Conservation (phyloP, 345 rosid species). For the Bruguiera sexangula region DNA sequence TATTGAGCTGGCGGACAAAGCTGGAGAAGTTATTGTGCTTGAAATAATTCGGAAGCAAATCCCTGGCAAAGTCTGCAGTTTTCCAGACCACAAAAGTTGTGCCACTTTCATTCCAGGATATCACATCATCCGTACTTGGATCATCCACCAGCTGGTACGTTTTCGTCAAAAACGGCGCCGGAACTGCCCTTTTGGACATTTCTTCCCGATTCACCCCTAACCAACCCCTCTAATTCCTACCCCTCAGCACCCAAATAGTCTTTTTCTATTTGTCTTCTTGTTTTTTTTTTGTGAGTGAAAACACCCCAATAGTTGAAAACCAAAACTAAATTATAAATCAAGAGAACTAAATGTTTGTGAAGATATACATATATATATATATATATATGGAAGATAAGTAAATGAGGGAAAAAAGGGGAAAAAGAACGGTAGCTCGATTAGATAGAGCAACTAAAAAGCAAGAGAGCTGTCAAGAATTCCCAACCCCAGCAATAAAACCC, state of each 20-base stretch:
- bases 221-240: neutral
- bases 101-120: slow-evolving; percentile 78
- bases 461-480: slow-evolving; percentile 96
- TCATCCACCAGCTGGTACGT: slow-evolving; percentile 77
- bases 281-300: no score
- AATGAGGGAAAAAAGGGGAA: neutral
- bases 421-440: neutral
- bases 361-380: no score
- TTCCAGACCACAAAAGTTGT: slow-evolving; percentile 58
- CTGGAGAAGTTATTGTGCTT: slow-evolving; percentile 82
- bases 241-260: no score
- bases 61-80: slow-evolving; percentile 63
- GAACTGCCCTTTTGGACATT: slow-evolving; percentile 41
- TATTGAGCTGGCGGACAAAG: slow-evolving; percentile 83
- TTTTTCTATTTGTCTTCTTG: no score
- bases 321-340: neutral
- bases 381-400: neutral
- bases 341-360: neutral
- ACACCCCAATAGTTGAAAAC: neutral
- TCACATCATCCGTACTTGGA: slow-evolving; percentile 62
- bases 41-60: slow-evolving; percentile 67
- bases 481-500: slow-evolving; percentile 97
- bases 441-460: slow-evolving; percentile 76
- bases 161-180: slow-evolving; percentile 72
- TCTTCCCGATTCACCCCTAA: slow-evolving; percentile 11